Base-by-base conservation (phyloP, 164 flowering plant species). In the Nymphaea thermarum region DNA sequence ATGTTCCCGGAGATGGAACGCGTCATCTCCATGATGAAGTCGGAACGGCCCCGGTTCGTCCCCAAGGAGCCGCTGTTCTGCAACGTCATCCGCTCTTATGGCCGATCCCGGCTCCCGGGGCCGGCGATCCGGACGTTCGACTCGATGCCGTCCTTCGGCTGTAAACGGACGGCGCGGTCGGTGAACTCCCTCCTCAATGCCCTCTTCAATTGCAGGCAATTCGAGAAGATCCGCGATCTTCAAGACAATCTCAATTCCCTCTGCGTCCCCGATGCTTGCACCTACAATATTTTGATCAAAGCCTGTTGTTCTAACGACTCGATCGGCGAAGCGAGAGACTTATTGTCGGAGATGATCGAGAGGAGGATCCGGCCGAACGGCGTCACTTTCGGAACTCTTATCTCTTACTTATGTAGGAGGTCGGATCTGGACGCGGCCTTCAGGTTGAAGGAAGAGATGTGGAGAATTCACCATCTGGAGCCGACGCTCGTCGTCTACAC, bases 221-320 rank as follows among this genome's bases (percentile, higher is more conserved):
- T 82, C 62, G 83, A 73, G 25, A 78, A 65, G 60, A 79, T 87
- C 77, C 44, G 63, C 44, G 82, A 80, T 16, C n/a, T 91, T 51
- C 73, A 77, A 44, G 5, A 4, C 43, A 69, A 70, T 64, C 43
- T 82, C 43, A 76, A 75, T 61, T 53, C 62, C 6, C 76, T 62
- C 43, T 82, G 45, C 53, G 17, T 47, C 62, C 82, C 86, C 0
- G 96, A 89, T 81, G 82, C 77, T 2, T 86, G 94, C 66, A 86
- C 86, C n/a, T 88, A 76, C 73, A 92, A 92, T 69, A 69, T 86
- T n/a, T 62, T 86, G 89, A 92, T 92, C 5, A 72, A 80, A 67
- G 85, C 79, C 43, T 76, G 77, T 63, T 75, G 79, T 60, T 14
- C 42, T 44, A 66, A 53, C 47, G 71, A 74, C 17, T 71, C 74